Percentiles rank a stretch among this genome's conserved stretches.
Evolutionary conservation across 2,329 filamentous ascomycete species (phyloP).

Genomic region (Fusarium incarnatum): DNA sequence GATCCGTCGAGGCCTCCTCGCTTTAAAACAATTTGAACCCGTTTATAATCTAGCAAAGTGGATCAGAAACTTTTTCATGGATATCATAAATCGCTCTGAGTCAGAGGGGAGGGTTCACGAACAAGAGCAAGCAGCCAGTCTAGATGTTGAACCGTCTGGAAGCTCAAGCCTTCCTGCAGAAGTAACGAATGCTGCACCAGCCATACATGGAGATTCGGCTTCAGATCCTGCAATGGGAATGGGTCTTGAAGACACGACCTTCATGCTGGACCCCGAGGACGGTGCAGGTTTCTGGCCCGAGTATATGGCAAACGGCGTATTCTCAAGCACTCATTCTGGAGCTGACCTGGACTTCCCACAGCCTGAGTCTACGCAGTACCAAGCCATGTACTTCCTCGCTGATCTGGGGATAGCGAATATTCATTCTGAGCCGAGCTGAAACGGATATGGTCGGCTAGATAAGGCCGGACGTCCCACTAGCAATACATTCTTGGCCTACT

Average conservation of each 20-base stretch:
- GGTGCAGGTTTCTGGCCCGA: constrained; percentile 8
- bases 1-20: not conserved
- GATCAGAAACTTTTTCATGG: constrained; percentile 31
- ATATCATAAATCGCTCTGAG: constrained; percentile 5
- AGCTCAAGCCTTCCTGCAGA: no score
- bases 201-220: no score
- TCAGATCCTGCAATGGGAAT: not conserved
- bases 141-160: accelerated
- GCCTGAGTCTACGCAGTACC: constrained; percentile 20
- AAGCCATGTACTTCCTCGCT: constrained; percentile 24
- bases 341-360: constrained; percentile 22
- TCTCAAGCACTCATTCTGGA: not conserved
- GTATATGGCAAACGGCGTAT: constrained; percentile 7
- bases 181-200: no score
- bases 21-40: constrained; percentile 6
- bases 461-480: no score
- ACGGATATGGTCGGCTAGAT: not conserved
- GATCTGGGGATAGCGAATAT: constrained; percentile 7
- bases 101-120: accelerated
- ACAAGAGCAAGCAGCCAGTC: accelerated
- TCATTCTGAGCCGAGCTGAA: not conserved
- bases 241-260: accelerated
- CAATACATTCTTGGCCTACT: accelerated
- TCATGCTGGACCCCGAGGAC: not conserved
- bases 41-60: constrained; percentile 12